These are phyloP conservation scores for Daedaleopsis sinensis DNA, from an alignment of 768 basidiomycete genomes.

Conservation along the genomic window DNA sequence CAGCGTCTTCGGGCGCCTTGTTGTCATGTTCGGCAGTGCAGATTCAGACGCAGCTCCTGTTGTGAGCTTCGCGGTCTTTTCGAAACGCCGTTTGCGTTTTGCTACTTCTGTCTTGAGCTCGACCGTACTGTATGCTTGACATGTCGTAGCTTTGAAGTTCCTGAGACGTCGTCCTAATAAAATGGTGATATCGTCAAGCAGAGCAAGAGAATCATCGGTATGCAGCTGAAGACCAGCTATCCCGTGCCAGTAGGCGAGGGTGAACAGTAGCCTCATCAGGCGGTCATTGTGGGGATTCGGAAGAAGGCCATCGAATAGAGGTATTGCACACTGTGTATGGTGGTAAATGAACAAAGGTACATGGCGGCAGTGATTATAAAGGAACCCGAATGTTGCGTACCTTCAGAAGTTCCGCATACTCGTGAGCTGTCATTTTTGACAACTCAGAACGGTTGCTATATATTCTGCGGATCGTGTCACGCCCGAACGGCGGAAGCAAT, in stretches of 20 bases:
- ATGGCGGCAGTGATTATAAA: too few species aligned
- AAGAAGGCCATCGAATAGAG: conserved; percentile 38
- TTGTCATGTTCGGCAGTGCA: neutral
- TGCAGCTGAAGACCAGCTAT: conserved; percentile 45
- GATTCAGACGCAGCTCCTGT: too few species aligned
- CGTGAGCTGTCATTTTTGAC: too few species aligned
- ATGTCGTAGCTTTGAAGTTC: conserved; percentile 34
- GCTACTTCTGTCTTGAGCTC: conserved; percentile 42
- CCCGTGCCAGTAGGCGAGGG: conserved; percentile 38
- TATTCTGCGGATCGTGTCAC: too few species aligned
- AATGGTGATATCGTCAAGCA: conserved; percentile 29
- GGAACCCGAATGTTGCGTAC: too few species aligned
- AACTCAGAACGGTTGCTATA: too few species aligned
- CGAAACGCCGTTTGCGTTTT: conserved; percentile 17
- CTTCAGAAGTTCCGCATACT: too few species aligned
- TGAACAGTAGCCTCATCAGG: conserved; percentile 37
- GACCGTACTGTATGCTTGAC: conserved; percentile 28
- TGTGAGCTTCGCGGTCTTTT: neutral
- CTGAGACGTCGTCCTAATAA: conserved; percentile 36
- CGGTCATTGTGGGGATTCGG: conserved; percentile 20
- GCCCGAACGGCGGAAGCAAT: too few species aligned
- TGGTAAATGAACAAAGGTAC: too few species aligned
- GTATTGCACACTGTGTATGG: conserved; percentile 34
- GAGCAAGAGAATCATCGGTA: conserved; percentile 34
- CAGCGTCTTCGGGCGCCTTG: conserved; percentile 8